Percentiles rank a stretch among this genome's conserved stretches.
These are phyloP conservation scores for Perkinsus marinus DNA, from an alignment of 169 alveolate genomes.

Conservation along the genomic window DNA sequence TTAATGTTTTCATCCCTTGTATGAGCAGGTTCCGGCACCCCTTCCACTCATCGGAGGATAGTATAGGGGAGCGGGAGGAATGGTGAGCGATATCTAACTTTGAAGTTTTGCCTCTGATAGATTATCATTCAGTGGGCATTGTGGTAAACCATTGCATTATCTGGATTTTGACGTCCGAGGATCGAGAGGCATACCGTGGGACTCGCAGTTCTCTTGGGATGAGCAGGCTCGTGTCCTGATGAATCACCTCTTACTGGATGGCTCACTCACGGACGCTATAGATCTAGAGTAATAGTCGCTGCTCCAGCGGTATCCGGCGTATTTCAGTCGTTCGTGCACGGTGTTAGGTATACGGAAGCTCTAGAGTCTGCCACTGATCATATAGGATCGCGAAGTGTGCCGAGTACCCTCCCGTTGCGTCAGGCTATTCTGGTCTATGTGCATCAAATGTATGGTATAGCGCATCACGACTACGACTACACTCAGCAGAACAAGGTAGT, in stretches of 20 bases:
- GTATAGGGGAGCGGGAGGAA: background rate
- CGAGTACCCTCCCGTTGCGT: background rate
- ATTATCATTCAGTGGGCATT: background rate
- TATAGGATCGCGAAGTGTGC: background rate
- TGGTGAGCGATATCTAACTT: background rate
- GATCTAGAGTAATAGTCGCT: background rate
- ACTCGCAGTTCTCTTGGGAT: background rate
- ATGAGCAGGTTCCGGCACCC: background rate
- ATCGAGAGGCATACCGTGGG: background rate
- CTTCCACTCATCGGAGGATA: background rate
- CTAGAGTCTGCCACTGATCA: background rate
- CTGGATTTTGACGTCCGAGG: background rate
- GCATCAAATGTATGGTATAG: background rate
- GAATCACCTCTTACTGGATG: background rate
- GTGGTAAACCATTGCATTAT: background rate
- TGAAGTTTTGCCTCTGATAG: background rate
- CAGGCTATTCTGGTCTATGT: background rate
- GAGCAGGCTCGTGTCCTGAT: background rate
- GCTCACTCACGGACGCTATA: background rate
- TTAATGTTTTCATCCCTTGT: background rate
- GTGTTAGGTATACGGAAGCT: background rate
- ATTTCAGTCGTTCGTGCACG: background rate
- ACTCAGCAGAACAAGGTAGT: background rate
- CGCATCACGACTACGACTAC: background rate
- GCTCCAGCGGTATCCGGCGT: no score